Evolutionary conservation across 2,329 filamentous ascomycete genomes (phyloP), one percentile per base, ranked within the genome.

Genomic region (Aspergillus sergii): DNA sequence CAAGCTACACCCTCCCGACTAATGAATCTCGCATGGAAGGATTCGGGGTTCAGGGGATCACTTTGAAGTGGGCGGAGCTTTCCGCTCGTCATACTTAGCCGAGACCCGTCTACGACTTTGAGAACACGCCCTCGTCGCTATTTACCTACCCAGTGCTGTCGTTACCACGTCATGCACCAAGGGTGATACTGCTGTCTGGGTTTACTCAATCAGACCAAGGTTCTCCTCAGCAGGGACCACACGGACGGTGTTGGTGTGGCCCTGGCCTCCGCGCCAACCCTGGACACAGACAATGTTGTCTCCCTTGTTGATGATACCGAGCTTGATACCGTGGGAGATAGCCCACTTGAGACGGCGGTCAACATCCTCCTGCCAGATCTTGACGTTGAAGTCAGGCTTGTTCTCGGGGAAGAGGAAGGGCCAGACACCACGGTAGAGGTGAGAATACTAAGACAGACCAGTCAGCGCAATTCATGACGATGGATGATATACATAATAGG

Each of bases 291-390:
- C 81, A 62, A 90, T 87, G 66, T 82, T 80, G 72, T 94, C 91
- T 66, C 92, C 92, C 76, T 93, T 88, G 79, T 89, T 90, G 68
- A 96, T 85, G 64, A 95, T 89, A 66, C 89, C 85, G 51, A 99
- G 91, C 81, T 91, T 88, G 75, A 97, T 88, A 72, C 93, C 95
- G 78, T 93, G 88, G 78, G 87, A 84, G 79, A 99, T 92, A 79
- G 92, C 95, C 94, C 94, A 99, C 87, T 94, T 97, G 81, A 99
- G 92, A 77, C 95, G 93, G 79, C 90, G 89, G 83, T 99, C 95
- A 72, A 99, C 95, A 81, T 99, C 94, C 85, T 98, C 93, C 84
- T 99, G 95, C 95, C 95, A 99, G 83, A 96, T 94, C 75, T 91
- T 88, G 81, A 91, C 88, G 79, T 86, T 87, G 82, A 98, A 99